Evolutionary conservation across 1,139 yeast species (phyloP), one percentile per base, ranked within the genome.

Genomic region (Pichia sp.): DNA sequence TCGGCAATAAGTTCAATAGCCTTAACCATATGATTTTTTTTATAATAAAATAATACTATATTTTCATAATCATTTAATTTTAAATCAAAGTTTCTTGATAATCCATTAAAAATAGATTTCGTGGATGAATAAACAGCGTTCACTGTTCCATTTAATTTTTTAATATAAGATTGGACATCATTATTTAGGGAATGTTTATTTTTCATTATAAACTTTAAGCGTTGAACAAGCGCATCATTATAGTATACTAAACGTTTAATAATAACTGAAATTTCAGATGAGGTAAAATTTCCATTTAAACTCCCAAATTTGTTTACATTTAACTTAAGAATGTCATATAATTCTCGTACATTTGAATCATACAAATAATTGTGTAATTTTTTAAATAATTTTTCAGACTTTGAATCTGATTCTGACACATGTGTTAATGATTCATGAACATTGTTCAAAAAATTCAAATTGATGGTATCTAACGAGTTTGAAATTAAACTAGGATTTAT

Each of bases 1-100:
- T 47, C 45, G 5, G 48, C 26, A 7, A 57, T 46, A 3, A 46
- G 10, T 5, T 44, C 40, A 9, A 55, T 47, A 3, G 61, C 54
- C 31, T 49, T 45, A 10, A 22, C 14, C 23, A 43, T 42, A 14
- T 44, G 30, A 16, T 50, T 38, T 21, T 48, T 45, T 19, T 40
- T 31, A 34, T 49, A 41, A 35, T 51, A 51, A 22, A 55, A 50
- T 13, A 41, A 37, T 11, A 55, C 43, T 9, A 57, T 44, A 20
- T 50, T 46, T 35, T 55, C 59, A 42, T 53, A 59, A 37, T 58
- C 61, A 5, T 40, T 21, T 3, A 49, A 31, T 5, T 36, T 31
- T n/a, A 48, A 33, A 7, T 34, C 15, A 7, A 35, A 15, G 2
- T 27, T 20, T 4, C n/a, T 24, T 2, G 14, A 14, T 4, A 41